Percentiles rank a stretch among this genome's conserved stretches.
Conservation (phyloP, 352 stramenopile species). For the Pythium guiyangense region DNA sequence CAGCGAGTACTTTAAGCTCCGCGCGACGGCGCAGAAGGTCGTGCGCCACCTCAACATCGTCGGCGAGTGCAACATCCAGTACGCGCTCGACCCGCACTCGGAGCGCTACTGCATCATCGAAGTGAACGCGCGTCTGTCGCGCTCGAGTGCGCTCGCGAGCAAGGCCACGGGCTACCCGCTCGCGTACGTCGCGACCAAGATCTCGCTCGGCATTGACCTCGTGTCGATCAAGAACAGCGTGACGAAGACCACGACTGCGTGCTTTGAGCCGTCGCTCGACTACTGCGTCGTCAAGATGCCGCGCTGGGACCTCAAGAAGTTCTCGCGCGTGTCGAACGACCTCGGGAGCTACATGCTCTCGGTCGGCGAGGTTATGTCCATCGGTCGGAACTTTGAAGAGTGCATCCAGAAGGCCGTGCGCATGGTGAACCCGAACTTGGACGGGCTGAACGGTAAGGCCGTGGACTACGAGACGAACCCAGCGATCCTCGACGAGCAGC, state of each 20-base stretch:
- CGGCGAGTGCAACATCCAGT: no score
- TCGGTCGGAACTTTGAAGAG: slow-evolving; percentile 96
- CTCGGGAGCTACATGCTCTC: slow-evolving; percentile 96
- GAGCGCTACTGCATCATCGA: no score
- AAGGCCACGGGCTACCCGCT: no score
- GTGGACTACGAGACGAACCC: no score
- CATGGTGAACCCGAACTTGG: slow-evolving; percentile 92
- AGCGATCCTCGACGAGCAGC: slow-evolving; percentile 47
- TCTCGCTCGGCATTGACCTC: slow-evolving; percentile 94
- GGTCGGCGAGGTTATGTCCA: slow-evolving; percentile 97
- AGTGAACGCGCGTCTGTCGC: no score
- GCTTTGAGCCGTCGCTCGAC: slow-evolving; percentile 98
- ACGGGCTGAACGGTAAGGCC: slow-evolving; percentile 89
- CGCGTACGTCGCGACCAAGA: slow-evolving; percentile 97
- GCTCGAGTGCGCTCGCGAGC: no score
- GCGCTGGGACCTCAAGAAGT: slow-evolving; percentile 96
- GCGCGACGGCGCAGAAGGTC: slow-evolving; percentile 94
- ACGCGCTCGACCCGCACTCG: no score
- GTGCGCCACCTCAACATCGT: no score
- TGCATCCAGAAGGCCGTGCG: slow-evolving; percentile 96
- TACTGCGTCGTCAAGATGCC: slow-evolving; percentile 98
- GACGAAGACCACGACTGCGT: slow-evolving; percentile 95
- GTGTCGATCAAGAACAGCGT: slow-evolving; percentile 94
- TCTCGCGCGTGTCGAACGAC: slow-evolving; percentile 91
- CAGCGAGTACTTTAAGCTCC: slow-evolving; percentile 97